Evolutionary conservation across 2,329 filamentous ascomycete species (phyloP).

Genomic region (Fusarium veterinarium): DNA sequence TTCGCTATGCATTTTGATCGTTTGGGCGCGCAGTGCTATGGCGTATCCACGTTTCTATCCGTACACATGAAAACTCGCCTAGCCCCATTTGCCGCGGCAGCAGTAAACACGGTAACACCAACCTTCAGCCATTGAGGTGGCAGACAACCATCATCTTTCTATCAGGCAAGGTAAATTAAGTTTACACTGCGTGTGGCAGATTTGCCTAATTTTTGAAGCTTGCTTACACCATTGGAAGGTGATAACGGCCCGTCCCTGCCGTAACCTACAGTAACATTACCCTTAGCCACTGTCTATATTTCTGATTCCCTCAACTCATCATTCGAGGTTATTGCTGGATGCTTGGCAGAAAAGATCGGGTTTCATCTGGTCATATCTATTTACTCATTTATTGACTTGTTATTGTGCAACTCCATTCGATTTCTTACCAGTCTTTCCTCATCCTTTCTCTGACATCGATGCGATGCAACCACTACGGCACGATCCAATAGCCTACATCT

Average conservation of each 20-base stretch:
- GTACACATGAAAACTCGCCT: not conserved
- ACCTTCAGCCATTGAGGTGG: not conserved
- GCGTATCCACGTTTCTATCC: not conserved
- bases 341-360: not conserved
- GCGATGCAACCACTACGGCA: constrained; percentile 9
- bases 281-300: not conserved
- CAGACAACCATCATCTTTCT: not conserved
- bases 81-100: constrained; percentile 9
- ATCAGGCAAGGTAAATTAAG: not conserved
- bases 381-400: not conserved
- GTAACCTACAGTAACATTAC: not conserved
- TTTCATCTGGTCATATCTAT: not conserved
- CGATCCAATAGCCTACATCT: not conserved
- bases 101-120: not conserved
- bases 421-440: not conserved
- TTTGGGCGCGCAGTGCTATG: not conserved
- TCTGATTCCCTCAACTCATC: not conserved
- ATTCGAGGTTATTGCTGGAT: not conserved
- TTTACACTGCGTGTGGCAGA: constrained; percentile 8
- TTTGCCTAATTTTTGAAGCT: not conserved
- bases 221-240: constrained; percentile 5
- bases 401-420: not conserved
- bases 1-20: not conserved
- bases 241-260: constrained; percentile 15
- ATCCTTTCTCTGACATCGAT: not conserved